Conservation (phyloP, 257 asterid genomes). For the Nicotiana noctiflora region DNA sequence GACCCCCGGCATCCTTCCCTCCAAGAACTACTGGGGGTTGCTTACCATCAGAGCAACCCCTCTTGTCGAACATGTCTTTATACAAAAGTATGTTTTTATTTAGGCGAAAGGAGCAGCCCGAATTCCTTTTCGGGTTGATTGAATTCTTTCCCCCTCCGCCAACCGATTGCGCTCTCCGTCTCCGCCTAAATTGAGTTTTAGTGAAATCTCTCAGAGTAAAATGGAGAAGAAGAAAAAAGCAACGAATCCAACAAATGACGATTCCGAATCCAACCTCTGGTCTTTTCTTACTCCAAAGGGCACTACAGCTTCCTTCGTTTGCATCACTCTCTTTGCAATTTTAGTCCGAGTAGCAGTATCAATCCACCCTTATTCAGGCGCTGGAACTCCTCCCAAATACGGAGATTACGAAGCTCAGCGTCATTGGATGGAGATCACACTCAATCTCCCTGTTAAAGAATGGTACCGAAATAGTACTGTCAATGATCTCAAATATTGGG, state of each 20-base stretch:
- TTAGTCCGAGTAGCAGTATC: slow-evolving; percentile 68
- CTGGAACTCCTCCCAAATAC: slow-evolving; percentile 69
- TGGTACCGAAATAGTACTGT: slow-evolving; percentile 75
- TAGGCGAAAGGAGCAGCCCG: not conserved
- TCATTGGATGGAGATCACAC: slow-evolving; percentile 98
- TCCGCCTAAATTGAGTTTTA: not conserved
- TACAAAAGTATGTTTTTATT: too few species aligned
- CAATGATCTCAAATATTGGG: slow-evolving; percentile 86
- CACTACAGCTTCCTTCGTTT: slow-evolving; percentile 46
- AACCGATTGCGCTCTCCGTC: not conserved
- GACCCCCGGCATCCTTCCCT: too few species aligned
- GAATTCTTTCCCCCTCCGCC: not conserved
- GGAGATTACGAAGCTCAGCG: slow-evolving; percentile 99
- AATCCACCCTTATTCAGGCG: slow-evolving; percentile 89
- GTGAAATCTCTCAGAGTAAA: not conserved
- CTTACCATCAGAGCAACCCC: too few species aligned
- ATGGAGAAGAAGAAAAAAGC: slow-evolving; percentile 32
- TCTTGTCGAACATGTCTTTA: too few species aligned
- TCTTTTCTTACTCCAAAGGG: slow-evolving; percentile 32
- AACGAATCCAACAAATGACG: slow-evolving; percentile 9
- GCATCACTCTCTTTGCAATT: slow-evolving; percentile 68
- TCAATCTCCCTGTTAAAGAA: slow-evolving; percentile 64
- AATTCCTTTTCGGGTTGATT: not conserved
- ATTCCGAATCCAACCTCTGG: slow-evolving; percentile 32
- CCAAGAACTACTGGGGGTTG: too few species aligned